Conservation (phyloP, 176 grass and related monocot species). For the Paspalum vaginatum region DNA sequence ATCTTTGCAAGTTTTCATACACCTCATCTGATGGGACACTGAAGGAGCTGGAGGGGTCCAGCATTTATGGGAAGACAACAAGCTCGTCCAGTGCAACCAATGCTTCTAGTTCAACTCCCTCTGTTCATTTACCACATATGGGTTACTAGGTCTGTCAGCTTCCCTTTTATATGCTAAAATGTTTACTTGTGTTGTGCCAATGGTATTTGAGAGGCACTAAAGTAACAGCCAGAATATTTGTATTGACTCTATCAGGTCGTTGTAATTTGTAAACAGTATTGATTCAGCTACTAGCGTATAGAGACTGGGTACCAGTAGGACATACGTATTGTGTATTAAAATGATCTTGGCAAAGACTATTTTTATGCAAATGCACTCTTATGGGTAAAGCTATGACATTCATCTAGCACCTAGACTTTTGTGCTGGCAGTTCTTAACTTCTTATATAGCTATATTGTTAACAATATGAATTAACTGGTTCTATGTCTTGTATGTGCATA, state of each 20-base stretch:
- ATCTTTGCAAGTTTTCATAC: slow-evolving; percentile 55
- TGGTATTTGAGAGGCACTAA: slow-evolving; percentile 38
- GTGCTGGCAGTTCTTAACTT: background rate
- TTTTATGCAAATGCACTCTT: slow-evolving; percentile 11
- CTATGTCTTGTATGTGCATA: slow-evolving; percentile 1
- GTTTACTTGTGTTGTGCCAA: slow-evolving; percentile 22
- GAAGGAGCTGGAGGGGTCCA: slow-evolving; percentile 25
- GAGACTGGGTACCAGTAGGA: background rate
- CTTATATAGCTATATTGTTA: background rate
- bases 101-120: slow-evolving; percentile 37
- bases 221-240: slow-evolving; percentile 10
- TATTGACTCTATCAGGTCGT: slow-evolving; percentile 17
- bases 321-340: slow-evolving; percentile 24
- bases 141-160: slow-evolving; percentile 29
- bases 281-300: slow-evolving; percentile 27
- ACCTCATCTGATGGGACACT: slow-evolving; percentile 42
- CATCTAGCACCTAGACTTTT: background rate
- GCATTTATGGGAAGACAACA: slow-evolving; percentile 34
- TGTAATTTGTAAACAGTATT: slow-evolving; percentile 13
- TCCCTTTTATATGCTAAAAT: slow-evolving; percentile 21
- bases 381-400: slow-evolving; percentile 6
- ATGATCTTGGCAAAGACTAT: background rate
- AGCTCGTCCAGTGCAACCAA: slow-evolving; percentile 43
- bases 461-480: background rate
- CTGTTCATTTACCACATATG: slow-evolving; percentile 33